phyloP scores from a whole-genome alignment of 345 rosid species.

The Salix caprea region DNA sequence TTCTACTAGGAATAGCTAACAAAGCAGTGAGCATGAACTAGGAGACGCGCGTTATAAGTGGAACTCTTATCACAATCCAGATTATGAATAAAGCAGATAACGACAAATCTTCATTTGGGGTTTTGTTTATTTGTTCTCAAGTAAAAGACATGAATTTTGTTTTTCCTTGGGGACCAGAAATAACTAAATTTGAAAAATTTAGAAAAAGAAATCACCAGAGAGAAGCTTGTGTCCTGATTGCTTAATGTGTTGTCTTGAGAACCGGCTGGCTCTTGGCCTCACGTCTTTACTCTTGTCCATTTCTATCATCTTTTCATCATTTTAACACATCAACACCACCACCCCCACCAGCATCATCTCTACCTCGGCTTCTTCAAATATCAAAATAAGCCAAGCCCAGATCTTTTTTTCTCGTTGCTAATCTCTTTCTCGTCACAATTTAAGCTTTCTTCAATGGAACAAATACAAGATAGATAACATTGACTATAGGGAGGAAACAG shows the following conservation, averaged over 20 bases:
- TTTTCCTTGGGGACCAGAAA: constrained; percentile 11
- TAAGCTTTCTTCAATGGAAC: constrained; percentile 8
- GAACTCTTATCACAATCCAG: constrained; percentile 15
- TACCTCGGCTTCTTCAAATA: constrained; percentile 20
- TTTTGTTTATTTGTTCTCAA: constrained; percentile 17
- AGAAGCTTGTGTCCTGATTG: constrained; percentile 44
- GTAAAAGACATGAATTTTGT: not conserved
- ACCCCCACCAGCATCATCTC: not conserved
- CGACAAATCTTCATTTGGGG: constrained; percentile 28
- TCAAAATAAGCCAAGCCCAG: constrained; percentile 22
- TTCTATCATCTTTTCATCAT: constrained; percentile 21
- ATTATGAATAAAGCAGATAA: constrained; percentile 22
- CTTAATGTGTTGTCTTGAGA: constrained; percentile 40
- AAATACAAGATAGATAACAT: not conserved
- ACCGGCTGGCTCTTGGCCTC: constrained; percentile 58
- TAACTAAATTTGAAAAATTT: not conserved
- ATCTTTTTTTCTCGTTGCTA: constrained; percentile 18
- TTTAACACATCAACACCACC: not conserved
- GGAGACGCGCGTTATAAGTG: constrained; percentile 13
- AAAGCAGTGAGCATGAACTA: not conserved
- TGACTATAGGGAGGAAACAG: not conserved
- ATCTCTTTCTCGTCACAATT: not conserved
- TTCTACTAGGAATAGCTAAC: constrained; percentile 1
- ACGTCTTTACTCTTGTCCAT: constrained; percentile 62
- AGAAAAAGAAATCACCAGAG: constrained; percentile 33